Percentiles rank a stretch among this genome's conserved stretches.
These are phyloP conservation scores for Pseudotsuga menziesii DNA, from an alignment of 75 land plant species.

Conservation along the genomic window DNA sequence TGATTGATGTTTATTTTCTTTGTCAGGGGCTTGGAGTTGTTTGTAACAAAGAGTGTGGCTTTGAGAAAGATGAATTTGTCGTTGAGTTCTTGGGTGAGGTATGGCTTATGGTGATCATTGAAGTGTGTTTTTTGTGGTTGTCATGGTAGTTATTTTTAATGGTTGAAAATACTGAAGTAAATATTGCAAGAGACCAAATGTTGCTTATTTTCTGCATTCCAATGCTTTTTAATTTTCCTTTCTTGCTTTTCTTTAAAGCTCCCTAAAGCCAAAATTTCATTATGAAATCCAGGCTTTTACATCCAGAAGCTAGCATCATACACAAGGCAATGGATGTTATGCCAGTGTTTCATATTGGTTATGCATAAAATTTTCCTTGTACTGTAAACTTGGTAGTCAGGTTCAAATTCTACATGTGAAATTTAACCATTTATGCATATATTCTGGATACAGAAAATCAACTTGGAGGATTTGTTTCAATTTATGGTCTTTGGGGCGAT, in stretches of 20 bases:
- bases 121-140: conserved; percentile 2
- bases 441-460: no score
- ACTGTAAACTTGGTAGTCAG: no score
- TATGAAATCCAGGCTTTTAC: background rate
- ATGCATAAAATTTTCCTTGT: no score
- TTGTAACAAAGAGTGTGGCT: conserved; percentile 91
- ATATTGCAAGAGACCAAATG: background rate
- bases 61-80: conserved; percentile 87
- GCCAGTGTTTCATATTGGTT: background rate
- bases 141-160: background rate
- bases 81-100: conserved; percentile 99
- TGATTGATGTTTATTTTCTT: conserved; percentile 7
- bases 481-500: no score
- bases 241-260: background rate
- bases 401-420: no score
- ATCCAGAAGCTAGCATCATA: background rate
- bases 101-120: conserved; percentile 8
- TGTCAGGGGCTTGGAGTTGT: conserved; percentile 97
- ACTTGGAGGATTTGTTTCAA: no score
- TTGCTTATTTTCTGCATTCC: background rate
- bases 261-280: background rate
- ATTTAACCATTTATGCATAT: no score
- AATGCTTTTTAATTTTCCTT: background rate
- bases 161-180: background rate
- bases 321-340: background rate